Evolutionary conservation across 2,329 filamentous ascomycete species (phyloP), one percentile per base, ranked within the genome.

Genomic region (Paracoccidioides lutzii): DNA sequence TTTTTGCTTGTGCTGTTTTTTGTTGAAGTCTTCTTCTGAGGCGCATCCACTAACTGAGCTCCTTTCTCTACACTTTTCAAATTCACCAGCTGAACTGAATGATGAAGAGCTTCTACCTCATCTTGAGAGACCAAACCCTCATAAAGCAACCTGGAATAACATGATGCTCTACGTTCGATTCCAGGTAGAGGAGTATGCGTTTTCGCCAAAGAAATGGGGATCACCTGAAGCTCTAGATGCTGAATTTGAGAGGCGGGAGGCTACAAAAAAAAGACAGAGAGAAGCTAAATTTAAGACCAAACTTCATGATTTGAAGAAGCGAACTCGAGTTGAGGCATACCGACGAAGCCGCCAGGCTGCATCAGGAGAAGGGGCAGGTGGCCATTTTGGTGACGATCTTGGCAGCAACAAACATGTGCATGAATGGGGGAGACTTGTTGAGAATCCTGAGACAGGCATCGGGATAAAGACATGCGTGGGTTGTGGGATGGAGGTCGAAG

Each of bases 121-220:
- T 68, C 78, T 98, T 7, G 86, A 87, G 54, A 84, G 85, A 38
- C 91, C 93, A 1, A 98, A 98, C 64, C 93, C 93, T 0, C 93
- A 96, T 73, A 96, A 96, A 69, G 83, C 87, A 0, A 90, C 90
- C 57, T 98, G 90, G 88, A 90, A 96, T 70, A 89, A 95, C 75
- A 98, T 98, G 93, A 95, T 95, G 85, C 80, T 98, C 2, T 98
- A 93, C 68, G 77, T 98, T 28, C 85, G 93, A 0, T 94, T 83
- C 58, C 93, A 98, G 67, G 88, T 98, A 2, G 93, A 98, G 67
- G 89, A 90, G 56, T 96, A 96, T 67, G 93, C 91, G 0, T 85
- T 97, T 64, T 82, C 75, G 0, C 71, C 79, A 1, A 83, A 82
- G 61, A 96, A 96, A 73, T 98, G 93, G 93, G 93, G 93, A 0